These are phyloP conservation scores for Emydomyces testavorans DNA, from an alignment of 2,329 filamentous ascomycete species.

Conservation along the genomic window DNA sequence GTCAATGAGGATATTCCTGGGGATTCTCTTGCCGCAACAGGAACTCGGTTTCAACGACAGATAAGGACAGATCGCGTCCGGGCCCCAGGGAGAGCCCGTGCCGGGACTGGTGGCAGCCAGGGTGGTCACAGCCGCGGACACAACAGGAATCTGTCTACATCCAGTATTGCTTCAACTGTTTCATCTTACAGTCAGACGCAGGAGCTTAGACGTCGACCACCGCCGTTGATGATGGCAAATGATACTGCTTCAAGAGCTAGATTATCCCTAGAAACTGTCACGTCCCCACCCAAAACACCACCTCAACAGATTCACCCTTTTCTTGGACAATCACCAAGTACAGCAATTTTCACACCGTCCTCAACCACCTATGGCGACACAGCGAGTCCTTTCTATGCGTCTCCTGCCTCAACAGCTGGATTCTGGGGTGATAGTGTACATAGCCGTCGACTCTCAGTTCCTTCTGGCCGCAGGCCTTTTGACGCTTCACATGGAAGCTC, in stretches of 20 bases:
- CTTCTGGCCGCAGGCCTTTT: constrained; percentile 63
- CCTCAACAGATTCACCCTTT: constrained; percentile 50
- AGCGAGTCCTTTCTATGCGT: constrained; percentile 62
- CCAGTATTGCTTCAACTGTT: constrained; percentile 67
- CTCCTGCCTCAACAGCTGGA: constrained; percentile 60
- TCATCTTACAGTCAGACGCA: constrained; percentile 56
- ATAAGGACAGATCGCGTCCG: constrained; percentile 77
- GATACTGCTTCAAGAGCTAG: constrained; percentile 52
- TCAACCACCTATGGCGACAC: constrained; percentile 60
- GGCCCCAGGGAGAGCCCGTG: constrained; percentile 60
- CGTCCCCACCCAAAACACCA: constrained; percentile 52
- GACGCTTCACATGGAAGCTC: constrained; percentile 49
- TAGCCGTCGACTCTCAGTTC: constrained; percentile 68
- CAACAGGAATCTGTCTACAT: constrained; percentile 72
- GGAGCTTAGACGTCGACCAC: constrained; percentile 60
- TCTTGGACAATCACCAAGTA: constrained; percentile 56
- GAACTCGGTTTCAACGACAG: constrained; percentile 83
- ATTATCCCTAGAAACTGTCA: constrained; percentile 53
- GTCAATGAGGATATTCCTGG: constrained; percentile 93
- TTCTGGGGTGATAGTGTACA: constrained; percentile 61
- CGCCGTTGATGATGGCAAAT: constrained; percentile 69
- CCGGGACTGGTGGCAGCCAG: constrained; percentile 64
- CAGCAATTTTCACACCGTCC: constrained; percentile 72
- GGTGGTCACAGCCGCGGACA: constrained; percentile 64
- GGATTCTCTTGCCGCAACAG: constrained; percentile 84